A percentile compares a stretch with the other conserved stretches of the same genome.
Conservation (phyloP, 257 asterid species). For the Solanum bukasovii region DNA sequence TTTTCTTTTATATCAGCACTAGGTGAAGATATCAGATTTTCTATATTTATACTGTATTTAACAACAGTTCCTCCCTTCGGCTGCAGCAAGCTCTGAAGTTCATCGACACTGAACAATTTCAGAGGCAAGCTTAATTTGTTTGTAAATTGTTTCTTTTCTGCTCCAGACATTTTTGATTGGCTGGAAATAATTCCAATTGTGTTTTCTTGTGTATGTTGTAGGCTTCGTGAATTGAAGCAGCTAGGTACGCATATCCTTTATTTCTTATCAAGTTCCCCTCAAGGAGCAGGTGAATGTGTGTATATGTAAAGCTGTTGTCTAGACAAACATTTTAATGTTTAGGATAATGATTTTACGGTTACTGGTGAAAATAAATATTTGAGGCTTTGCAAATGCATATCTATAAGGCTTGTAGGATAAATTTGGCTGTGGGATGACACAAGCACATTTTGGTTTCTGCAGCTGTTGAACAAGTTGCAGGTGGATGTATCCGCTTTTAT, state of each 20-base stretch:
- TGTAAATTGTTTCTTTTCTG: not conserved
- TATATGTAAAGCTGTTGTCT: not conserved
- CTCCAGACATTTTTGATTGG: not conserved
- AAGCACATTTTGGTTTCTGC: not conserved
- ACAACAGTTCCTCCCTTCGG: not conserved
- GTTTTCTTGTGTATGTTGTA: conserved; percentile 25
- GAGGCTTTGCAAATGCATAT: not conserved
- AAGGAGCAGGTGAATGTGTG: not conserved
- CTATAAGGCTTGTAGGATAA: not conserved
- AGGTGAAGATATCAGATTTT: not conserved
- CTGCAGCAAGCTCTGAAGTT: conserved; percentile 80
- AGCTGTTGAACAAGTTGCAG: not conserved
- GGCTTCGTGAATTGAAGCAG: conserved; percentile 95
- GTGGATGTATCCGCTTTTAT: not conserved
- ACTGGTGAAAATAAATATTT: not conserved
- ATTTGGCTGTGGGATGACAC: not conserved
- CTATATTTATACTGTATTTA: not conserved
- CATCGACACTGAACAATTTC: conserved; percentile 84
- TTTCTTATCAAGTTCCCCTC: not conserved
- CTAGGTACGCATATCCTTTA: conserved; percentile 37
- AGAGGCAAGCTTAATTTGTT: conserved; percentile 39
- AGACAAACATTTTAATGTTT: not conserved
- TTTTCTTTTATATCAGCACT: not conserved
- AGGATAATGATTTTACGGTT: not conserved
- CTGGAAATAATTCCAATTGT: not conserved